Evolutionary conservation across 768 basidiomycete genomes (phyloP), one percentile per base, ranked within the genome.

Genomic region (Kwoniella europaea): DNA sequence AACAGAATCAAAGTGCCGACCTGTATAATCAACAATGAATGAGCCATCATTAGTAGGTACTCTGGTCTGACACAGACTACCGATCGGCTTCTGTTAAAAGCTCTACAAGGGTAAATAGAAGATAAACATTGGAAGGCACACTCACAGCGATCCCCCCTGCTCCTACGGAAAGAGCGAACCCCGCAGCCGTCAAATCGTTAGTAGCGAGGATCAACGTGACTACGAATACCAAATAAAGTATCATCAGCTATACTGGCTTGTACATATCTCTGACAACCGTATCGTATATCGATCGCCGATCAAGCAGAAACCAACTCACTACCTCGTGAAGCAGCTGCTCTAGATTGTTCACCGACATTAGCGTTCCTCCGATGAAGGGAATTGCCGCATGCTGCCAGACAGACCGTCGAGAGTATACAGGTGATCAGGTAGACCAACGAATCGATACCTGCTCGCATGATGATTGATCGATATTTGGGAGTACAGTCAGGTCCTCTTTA

Each of bases 1-100:
- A 73, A 63, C 55, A 73, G 53, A 59, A 73, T 69, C 42, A 73
- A 58, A 6, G 72, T 69, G 24, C 65, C 65, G 53, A 73, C 71
- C 71, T 72, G 55, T 22, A 22, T 3, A 9, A n/a, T 24, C 22
- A n/a, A 35, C 6, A 7, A 35, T 35, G 29, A 29, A 29, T 0
- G 29, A 35, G 7, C 5, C 1, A 35, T 35, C 35, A 35, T 35
- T 6, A 35, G 35, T 1, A 35, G 0, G 35, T 35, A 35, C 35
- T 35, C 35, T 35, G 35, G 1, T 35, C 35, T 35, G 35, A 35
- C 35, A 35, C 35, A 6, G 35, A 35, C 35, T 35, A 35, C 35
- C 6, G 6, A 35, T 15, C 35, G 43, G 6, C 10, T 50, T 50
- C 13, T 13, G 0, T 10, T 16, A 4, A 5, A 50, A 50, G 46